Base-by-base conservation (phyloP, 495 filamentous ascomycete species). In the Trichoderma reesei region DNA sequence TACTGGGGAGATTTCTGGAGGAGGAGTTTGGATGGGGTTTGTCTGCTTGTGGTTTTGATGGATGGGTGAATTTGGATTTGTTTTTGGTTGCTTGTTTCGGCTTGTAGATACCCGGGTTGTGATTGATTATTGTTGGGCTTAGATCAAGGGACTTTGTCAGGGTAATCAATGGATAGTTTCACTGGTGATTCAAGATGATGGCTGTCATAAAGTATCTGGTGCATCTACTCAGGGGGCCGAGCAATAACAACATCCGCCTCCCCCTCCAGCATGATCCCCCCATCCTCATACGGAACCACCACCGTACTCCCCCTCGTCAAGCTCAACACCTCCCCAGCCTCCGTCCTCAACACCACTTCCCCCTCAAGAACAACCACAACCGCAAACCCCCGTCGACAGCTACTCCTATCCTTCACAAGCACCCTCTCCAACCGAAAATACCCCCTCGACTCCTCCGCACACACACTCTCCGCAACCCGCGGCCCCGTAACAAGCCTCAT, bases 271-370 rank as follows among this genome's bases (percentile, higher is more conserved):
- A 31, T 37, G 33, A 59, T 31, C 14, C 33, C 54, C 5, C 54
- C 54, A 59, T 59, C 54, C 26, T 37, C 54, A 37, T 59, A 37
- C 54, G 54, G 54, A 37, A 59, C 33, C 4, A 59, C 54, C 26
- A 59, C 54, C n/a, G 54, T 59, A 4, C 4, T 6, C 16, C 54
- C 54, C 54, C 33, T 59, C 14, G 11, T 59, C 54, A 59, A 20
- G 10, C 2, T 37, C 54, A 26, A 59, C 5, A 11, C 4, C 54
- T 59, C 54, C 6, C 6, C 5, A 37, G 54, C 5, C 11, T 46
- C 16, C 20, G 54, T 59, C 20, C 33, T 59, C 26, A 59, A 37
- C 3, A 4, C 5, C 5, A 59, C 54, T 10, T 3, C 3, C 3
- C 54, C 54, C 16, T 10, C 16, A 2, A 59, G 34, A 18, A 59